Percentiles rank a stretch among this genome's conserved stretches.
phyloP scores from a whole-genome alignment of 345 rosid species.

The Gossypium sturtianum region DNA sequence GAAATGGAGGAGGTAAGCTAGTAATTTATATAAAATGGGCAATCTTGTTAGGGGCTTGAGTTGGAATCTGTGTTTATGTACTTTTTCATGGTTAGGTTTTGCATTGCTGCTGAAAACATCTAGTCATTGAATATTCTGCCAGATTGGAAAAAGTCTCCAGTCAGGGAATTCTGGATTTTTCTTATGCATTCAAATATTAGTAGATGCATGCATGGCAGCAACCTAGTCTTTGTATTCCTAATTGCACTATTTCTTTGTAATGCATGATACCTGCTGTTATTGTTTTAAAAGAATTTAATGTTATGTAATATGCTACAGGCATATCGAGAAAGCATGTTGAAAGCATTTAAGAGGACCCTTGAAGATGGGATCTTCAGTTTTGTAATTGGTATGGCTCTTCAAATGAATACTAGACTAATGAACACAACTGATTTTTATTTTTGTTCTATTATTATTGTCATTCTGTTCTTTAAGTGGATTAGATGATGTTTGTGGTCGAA shows the following conservation, averaged over 20 bases:
- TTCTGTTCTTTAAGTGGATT: slow-evolving; percentile 22
- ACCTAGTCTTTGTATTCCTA: neutral
- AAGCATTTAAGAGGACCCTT: slow-evolving; percentile 82
- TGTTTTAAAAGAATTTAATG: slow-evolving; percentile 1
- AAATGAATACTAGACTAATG: slow-evolving; percentile 7
- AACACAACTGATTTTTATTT: neutral
- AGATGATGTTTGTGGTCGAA: slow-evolving; percentile 16
- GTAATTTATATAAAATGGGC: slow-evolving; percentile 1
- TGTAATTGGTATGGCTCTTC: slow-evolving; percentile 66
- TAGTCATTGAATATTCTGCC: neutral
- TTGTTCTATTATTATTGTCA: neutral
- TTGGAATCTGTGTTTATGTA: neutral
- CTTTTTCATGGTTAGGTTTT: neutral
- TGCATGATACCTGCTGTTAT: neutral
- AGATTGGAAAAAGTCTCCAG: slow-evolving; percentile 4
- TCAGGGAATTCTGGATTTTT: neutral
- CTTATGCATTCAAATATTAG: neutral
- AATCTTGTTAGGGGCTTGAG: neutral
- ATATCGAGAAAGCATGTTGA: slow-evolving; percentile 93
- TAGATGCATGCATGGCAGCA: neutral
- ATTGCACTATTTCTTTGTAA: neutral
- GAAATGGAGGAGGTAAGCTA: slow-evolving; percentile 93
- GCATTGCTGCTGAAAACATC: neutral
- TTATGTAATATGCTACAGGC: slow-evolving; percentile 35
- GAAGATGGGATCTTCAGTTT: slow-evolving; percentile 84